Evolutionary conservation across 306 rosid genomes (phyloP).

Genomic region (Quercus glauca): DNA sequence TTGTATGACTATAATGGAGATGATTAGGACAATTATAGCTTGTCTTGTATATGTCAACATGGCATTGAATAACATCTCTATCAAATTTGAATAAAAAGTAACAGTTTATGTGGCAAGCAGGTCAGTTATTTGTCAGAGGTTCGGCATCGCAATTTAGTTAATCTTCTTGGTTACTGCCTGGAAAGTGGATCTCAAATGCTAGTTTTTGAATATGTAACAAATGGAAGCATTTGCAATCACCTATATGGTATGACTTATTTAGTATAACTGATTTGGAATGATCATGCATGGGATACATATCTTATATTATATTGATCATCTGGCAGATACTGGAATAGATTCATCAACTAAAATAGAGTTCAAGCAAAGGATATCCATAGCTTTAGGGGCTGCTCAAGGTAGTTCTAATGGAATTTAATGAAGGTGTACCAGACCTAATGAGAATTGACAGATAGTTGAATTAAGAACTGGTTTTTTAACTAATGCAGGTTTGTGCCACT

Average conservation of each 20-base stretch:
- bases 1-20: background rate
- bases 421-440: background rate
- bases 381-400: slow-evolving; percentile 49
- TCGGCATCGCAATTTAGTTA: slow-evolving; percentile 41
- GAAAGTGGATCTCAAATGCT: slow-evolving; percentile 46
- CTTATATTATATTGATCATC: background rate
- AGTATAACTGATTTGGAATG: background rate
- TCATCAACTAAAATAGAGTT: slow-evolving; percentile 40
- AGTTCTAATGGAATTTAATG: background rate
- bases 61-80: background rate
- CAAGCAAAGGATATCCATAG: slow-evolving; percentile 47
- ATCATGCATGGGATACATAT: background rate
- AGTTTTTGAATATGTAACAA: slow-evolving; percentile 45
- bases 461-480: background rate
- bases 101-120: slow-evolving; percentile 23
- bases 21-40: background rate
- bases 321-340: slow-evolving; percentile 24
- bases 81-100: background rate
- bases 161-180: slow-evolving; percentile 47
- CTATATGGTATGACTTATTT: slow-evolving; percentile 35
- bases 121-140: slow-evolving; percentile 38
- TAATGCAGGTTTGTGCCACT: slow-evolving; percentile 41
- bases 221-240: slow-evolving; percentile 42
- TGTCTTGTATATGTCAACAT: background rate
- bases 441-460: background rate